Evolutionary conservation across 2,329 filamentous ascomycete genomes (phyloP).

Genomic region (Colletotrichum sp.): DNA sequence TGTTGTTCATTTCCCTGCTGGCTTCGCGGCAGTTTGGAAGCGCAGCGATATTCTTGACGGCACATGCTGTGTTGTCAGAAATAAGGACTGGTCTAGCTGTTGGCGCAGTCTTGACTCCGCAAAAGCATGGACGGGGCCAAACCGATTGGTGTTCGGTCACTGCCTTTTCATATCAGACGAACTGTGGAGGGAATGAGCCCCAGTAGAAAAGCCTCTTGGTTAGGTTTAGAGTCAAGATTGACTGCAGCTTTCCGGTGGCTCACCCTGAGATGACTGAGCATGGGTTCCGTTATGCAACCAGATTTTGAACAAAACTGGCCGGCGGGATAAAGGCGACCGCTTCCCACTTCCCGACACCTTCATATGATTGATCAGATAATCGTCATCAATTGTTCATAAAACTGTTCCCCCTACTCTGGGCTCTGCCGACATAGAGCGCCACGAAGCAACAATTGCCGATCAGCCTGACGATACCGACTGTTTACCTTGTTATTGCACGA

Average conservation of each 20-base stretch:
- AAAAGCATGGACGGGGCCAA: neutral
- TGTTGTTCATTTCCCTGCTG: neutral
- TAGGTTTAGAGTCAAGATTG: neutral
- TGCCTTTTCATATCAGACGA: neutral
- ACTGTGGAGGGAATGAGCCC: neutral
- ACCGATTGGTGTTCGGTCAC: neutral
- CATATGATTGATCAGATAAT: neutral
- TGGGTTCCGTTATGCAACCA: neutral
- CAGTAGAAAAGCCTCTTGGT: neutral
- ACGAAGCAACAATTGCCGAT: neutral
- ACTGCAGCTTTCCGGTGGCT: neutral
- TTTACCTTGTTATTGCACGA: neutral
- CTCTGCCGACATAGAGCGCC: neutral
- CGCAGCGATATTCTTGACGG: neutral
- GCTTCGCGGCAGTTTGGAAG: neutral
- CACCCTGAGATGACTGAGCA: neutral
- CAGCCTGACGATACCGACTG: fast-evolving
- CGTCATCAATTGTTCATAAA: neutral
- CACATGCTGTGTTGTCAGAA: neutral
- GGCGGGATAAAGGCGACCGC: neutral
- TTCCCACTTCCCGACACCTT: neutral
- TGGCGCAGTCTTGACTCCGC: neutral
- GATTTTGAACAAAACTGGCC: neutral
- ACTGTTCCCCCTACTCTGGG: fast-evolving
- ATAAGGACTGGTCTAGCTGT: neutral